Percentiles rank a stretch among this genome's conserved stretches.
Conservation (phyloP, 805 yeast species). For the Myxozyma lipomycoides region DNA sequence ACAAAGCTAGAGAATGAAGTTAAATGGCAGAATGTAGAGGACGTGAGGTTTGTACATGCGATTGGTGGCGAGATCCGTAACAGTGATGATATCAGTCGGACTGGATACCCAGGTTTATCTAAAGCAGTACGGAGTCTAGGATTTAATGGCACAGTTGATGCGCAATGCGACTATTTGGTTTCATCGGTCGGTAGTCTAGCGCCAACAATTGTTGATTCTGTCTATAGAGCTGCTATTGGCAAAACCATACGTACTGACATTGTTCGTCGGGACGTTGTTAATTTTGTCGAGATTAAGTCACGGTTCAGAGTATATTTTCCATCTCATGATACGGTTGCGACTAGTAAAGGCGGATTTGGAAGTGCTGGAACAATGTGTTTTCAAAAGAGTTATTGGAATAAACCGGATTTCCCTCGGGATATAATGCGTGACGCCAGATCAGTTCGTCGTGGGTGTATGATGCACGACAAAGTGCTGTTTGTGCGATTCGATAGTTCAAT, state of each 20-base stretch:
- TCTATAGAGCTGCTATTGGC: conserved; percentile 22
- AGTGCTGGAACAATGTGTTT: conserved; percentile 27
- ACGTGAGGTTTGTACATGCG: conserved; percentile 30
- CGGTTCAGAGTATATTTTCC: conserved; percentile 25
- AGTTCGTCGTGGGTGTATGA: conserved; percentile 19
- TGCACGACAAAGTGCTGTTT: conserved; percentile 27
- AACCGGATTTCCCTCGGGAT: conserved; percentile 19
- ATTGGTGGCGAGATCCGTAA: conserved; percentile 27
- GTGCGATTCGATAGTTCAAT: conserved; percentile 14
- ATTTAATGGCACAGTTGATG: conserved; percentile 8
- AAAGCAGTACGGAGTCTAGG: conserved; percentile 17
- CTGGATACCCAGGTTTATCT: conserved; percentile 20
- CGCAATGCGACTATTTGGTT: conserved; percentile 18
- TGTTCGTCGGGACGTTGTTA: background rate
- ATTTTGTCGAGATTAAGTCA: background rate
- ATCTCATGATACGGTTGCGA: conserved; percentile 24
- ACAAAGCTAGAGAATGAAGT: conserved; percentile 14
- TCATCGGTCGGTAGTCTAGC: conserved; percentile 25
- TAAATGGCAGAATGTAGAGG: conserved; percentile 22
- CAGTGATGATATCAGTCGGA: conserved; percentile 8
- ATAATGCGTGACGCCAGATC: conserved; percentile 22
- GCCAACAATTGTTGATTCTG: conserved; percentile 6
- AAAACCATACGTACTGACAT: conserved; percentile 1
- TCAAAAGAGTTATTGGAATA: conserved; percentile 13
- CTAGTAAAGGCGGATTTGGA: conserved; percentile 14